phyloP scores from a whole-genome alignment of 371 early-diverging fungal genomes.

The Batrachochytrium dendrobatidis region DNA sequence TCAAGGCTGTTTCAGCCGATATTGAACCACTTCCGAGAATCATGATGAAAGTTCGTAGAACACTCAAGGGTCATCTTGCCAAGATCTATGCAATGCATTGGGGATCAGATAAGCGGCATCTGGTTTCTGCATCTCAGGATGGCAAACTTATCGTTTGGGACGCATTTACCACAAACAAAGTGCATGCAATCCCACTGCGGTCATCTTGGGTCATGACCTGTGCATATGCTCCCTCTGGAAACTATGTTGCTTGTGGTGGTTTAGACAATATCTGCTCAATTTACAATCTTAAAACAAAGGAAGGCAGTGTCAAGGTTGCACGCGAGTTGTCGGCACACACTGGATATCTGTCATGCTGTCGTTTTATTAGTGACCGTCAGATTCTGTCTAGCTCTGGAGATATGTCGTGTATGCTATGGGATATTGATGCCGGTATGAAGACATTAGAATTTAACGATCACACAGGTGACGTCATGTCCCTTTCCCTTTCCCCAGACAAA shows the following conservation, averaged over 20 bases:
- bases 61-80: conserved; percentile 95
- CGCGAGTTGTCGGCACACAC: conserved; percentile 90
- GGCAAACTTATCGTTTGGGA: conserved; percentile 99
- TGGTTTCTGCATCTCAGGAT: conserved; percentile 97
- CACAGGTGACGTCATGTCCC: conserved; percentile 96
- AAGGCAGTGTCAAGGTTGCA: conserved; percentile 85
- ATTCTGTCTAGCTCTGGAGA: conserved; percentile 94
- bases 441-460: conserved; percentile 92
- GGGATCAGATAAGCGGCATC: conserved; percentile 87
- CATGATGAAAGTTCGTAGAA: conserved; percentile 89
- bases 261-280: conserved; percentile 96
- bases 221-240: conserved; percentile 95
- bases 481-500: conserved; percentile 80
- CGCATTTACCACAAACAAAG: conserved; percentile 94
- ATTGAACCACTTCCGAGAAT: conserved; percentile 78
- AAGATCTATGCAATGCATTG: conserved; percentile 99
- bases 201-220: conserved; percentile 99
- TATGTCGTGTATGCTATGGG: conserved; percentile 98
- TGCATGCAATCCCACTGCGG: conserved; percentile 92
- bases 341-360: conserved; percentile 94
- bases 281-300: conserved; percentile 86
- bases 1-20: conserved; percentile 50
- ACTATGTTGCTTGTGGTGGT: conserved; percentile 98
- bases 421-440: conserved; percentile 93
- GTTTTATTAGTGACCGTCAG: conserved; percentile 89